These are phyloP conservation scores for Bremia lactucae DNA, from an alignment of 352 stramenopile genomes.

Conservation along the genomic window DNA sequence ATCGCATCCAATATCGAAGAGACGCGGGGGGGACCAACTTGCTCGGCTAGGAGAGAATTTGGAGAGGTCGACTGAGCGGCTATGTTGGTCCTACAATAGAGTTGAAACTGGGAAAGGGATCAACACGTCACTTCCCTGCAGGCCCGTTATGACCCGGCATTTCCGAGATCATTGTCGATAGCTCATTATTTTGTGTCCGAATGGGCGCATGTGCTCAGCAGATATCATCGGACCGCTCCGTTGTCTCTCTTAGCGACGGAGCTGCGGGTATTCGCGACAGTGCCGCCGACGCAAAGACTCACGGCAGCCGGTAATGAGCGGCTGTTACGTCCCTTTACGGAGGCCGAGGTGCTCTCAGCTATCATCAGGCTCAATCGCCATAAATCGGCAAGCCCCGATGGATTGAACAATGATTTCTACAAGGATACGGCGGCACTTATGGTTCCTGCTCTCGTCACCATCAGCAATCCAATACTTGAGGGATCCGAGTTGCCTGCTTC, in stretches of 20 bases:
- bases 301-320: too few relatives aligned
- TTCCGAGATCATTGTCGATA: not conserved
- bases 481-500: not conserved
- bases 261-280: too few relatives aligned
- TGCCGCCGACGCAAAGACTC: too few relatives aligned
- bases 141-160: not conserved
- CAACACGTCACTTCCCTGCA: not conserved
- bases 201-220: not conserved
- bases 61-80: not conserved
- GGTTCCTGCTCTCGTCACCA: not conserved
- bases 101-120: not conserved
- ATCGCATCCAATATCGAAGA: not conserved
- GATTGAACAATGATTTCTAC: too few relatives aligned
- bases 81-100: not conserved
- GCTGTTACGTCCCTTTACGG: too few relatives aligned
- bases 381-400: too few relatives aligned
- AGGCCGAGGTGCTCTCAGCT: too few relatives aligned
- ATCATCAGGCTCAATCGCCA: too few relatives aligned
- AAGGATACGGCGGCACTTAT: not conserved
- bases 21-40: not conserved
- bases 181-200: not conserved
- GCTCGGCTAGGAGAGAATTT: not conserved
- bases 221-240: not conserved
- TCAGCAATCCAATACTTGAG: not conserved
- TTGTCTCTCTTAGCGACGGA: too few relatives aligned